These are phyloP conservation scores for Apiospora phragmitis DNA, from an alignment of 2,329 filamentous ascomycete genomes.

Conservation along the genomic window DNA sequence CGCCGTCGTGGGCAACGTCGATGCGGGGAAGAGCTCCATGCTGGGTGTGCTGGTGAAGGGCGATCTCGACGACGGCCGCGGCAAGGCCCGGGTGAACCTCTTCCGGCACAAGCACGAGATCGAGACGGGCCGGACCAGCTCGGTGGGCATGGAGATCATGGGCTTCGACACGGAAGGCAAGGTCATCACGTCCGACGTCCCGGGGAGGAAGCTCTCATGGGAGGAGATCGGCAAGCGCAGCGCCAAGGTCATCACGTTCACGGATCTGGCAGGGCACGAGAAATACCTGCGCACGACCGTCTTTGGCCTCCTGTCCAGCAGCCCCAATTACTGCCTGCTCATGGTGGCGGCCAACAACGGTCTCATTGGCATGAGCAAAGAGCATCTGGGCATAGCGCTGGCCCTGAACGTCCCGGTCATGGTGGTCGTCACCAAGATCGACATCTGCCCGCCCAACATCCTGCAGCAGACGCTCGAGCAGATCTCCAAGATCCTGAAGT, in stretches of 20 bases:
- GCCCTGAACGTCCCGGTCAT: constrained; percentile 96
- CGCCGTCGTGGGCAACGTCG: constrained; percentile 95
- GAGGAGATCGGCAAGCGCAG: constrained; percentile 95
- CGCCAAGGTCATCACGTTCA: constrained; percentile 96
- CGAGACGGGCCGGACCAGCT: constrained; percentile 91
- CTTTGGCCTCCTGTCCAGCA: constrained; percentile 90
- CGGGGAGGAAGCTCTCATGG: constrained; percentile 83
- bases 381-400: constrained; percentile 92
- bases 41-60: constrained; percentile 95
- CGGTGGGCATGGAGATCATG: constrained; percentile 98
- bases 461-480: constrained; percentile 90
- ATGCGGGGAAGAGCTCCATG: constrained; percentile 96
- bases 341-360: constrained; percentile 99
- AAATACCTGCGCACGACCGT: constrained; percentile 94
- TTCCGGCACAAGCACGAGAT: constrained; percentile 99
- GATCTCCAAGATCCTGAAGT: constrained; percentile 90
- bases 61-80: constrained; percentile 89
- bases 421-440: constrained; percentile 97
- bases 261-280: constrained; percentile 93
- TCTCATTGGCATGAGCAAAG: constrained; percentile 96
- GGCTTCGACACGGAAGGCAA: constrained; percentile 88
- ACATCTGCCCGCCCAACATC: constrained; percentile 96
- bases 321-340: constrained; percentile 93
- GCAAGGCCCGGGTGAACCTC: constrained; percentile 89
- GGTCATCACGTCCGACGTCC: constrained; percentile 77